Conservation (phyloP, 208 protist species). For the Leishmania turanica region DNA sequence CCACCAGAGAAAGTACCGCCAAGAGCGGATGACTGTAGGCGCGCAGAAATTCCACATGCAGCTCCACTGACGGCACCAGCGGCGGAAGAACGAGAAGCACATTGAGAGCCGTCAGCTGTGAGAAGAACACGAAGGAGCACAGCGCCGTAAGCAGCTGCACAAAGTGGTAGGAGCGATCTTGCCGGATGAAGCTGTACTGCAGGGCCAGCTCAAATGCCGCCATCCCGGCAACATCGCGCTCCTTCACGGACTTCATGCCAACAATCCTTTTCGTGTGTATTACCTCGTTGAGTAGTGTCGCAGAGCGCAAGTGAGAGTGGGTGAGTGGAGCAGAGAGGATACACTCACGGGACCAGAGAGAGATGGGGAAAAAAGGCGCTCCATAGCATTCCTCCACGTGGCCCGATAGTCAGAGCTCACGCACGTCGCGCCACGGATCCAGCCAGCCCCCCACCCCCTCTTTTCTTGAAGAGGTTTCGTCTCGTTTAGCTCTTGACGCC, state of each 20-base stretch:
- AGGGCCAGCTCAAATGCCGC: slow-evolving; percentile 86
- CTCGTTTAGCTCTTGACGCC: neutral
- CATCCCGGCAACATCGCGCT: slow-evolving; percentile 76
- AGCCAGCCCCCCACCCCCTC: neutral
- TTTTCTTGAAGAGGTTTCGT: neutral
- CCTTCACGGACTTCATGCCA: slow-evolving; percentile 50
- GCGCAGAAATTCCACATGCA: slow-evolving; percentile 29
- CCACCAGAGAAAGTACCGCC: slow-evolving; percentile 41
- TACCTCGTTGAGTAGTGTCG: neutral
- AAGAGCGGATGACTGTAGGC: slow-evolving; percentile 31
- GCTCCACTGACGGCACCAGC: slow-evolving; percentile 36
- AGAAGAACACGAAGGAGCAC: slow-evolving; percentile 67
- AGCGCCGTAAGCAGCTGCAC: slow-evolving; percentile 69
- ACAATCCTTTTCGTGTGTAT: neutral
- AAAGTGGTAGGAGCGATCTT: slow-evolving; percentile 89
- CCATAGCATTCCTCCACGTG: neutral
- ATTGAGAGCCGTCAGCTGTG: slow-evolving; percentile 33
- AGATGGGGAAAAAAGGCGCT: neutral
- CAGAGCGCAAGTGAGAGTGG: neutral
- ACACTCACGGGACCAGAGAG: neutral
- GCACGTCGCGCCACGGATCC: neutral
- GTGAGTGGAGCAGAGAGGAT: neutral
- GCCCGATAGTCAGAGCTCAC: neutral
- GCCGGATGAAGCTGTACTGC: slow-evolving; percentile 76
- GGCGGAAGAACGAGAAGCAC: slow-evolving; percentile 48